Evolutionary conservation across 192 early-diverging fungal species (phyloP), one percentile per base, ranked within the genome.

Genomic region (Backusella circina): DNA sequence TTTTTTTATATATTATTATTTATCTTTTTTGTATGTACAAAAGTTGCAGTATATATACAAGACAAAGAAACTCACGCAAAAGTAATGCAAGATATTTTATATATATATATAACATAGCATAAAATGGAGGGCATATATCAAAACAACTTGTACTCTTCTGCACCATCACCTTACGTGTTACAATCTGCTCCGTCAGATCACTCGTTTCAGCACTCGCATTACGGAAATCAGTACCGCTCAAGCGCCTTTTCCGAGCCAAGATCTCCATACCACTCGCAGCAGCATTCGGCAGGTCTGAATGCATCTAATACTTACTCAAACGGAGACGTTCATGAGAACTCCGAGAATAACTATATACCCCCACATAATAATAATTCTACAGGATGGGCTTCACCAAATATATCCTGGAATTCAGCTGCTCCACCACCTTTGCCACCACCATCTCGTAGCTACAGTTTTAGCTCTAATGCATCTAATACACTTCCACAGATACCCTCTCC

Each of bases 401-500:
- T 74, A 12, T 66, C 73, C 28, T 74, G 73, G 73, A 74, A 74
- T 5, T 74, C 73, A 35, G 39, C 33, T 64, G 21, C 71, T 28
- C 71, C 38, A 32, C 51, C 72, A 61, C 54, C 57, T 13, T 64
- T 74, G 50, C 61, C 73, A 26, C 54, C 54, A 64, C 54, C 71
- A 23, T 64, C 71, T 28, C 71, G 50, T 38, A 37, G 28, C 16
- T 30, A 41, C 23, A 47, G 41, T n/a, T 70, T 41, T 70, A 16
- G 38, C 31, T 47, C 69, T 44, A 69, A 69, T 39, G 23, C 32
- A 37, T 37, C 32, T 69, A 69, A 39, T 36, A 30, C 69, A 26
- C 41, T 84, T 18, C 76, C 84, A 26, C 85, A 39, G 67, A 79
- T 74, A 71, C 87, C 73, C 30, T 28, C 61, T 41, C 73, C 73